Base-by-base conservation (phyloP, 2,329 filamentous ascomycete species). In the Microsporum audouinii region DNA sequence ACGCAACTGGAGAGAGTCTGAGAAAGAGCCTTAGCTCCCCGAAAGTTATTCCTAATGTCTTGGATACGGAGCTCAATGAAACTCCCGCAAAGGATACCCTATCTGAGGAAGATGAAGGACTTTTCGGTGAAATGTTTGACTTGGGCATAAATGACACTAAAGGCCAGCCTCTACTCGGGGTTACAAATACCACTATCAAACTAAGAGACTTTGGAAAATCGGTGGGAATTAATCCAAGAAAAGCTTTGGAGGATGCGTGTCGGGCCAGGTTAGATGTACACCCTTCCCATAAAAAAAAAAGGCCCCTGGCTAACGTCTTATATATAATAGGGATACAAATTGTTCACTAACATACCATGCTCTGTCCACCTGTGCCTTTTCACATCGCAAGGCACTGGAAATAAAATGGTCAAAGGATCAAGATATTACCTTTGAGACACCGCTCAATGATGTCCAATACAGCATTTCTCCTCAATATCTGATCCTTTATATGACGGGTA, bases 131-230 rank as follows among this genome's bases (percentile, higher is more conserved):
- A 36, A 83, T 85, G 77, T 85, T 85, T 64, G 73, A 76, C 60
- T 74, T 73, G 43, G 70, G 73, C 31, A 61, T 68, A 34, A 64
- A 65, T 45, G 73, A 75, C 31, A 71, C 73, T n/a, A 64, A 74
- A 43, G 69, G 71, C 31, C 79, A 67, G 75, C 78, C 55, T 66
- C 76, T 60, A 72, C 82, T 69, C 14, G 64, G 64, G 2, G 67
- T 68, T 34, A 57, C 63, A 23, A 69, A 67, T 60, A 61, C 63
- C 43, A 57, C 65, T 57, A 73, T 90, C 2, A 80, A 78, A 0
- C 81, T 95, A 57, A 81, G 88, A 49, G 88, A 96, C 68, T 96
- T 97, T 78, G 91, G 89, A 1, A 90, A 89, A 71, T 86, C 85
- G 78, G 82, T 83, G 12, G 91, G 92, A 5, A 75, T 95, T 34